Conservation (phyloP, 257 asterid species). For the Plantago elongata region DNA sequence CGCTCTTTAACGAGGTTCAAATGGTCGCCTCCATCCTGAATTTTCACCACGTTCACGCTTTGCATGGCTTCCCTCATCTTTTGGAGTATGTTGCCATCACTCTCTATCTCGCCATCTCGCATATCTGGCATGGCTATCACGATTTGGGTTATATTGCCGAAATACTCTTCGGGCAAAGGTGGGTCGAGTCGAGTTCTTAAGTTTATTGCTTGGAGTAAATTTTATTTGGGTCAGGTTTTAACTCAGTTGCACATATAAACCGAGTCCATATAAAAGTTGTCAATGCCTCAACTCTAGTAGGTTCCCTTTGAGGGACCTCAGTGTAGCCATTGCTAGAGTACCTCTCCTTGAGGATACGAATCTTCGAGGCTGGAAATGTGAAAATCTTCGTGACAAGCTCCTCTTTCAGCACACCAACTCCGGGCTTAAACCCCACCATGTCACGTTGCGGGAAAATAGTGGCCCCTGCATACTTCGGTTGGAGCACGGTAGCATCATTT, state of each 20-base stretch:
- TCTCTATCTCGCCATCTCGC: slow-evolving; percentile 11
- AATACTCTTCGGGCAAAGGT: slow-evolving; percentile 24
- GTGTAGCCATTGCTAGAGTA: slow-evolving; percentile 17
- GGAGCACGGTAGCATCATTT: neutral
- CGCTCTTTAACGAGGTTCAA: slow-evolving; percentile 21
- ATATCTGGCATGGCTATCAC: slow-evolving; percentile 24
- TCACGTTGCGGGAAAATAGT: slow-evolving; percentile 38
- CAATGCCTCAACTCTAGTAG: slow-evolving; percentile 36
- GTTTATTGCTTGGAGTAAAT: slow-evolving; percentile 40
- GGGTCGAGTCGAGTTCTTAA: slow-evolving; percentile 29
- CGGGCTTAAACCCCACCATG: slow-evolving; percentile 18
- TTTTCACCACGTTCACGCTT: slow-evolving; percentile 19
- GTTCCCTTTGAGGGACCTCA: slow-evolving; percentile 18
- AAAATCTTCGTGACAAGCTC: slow-evolving; percentile 32
- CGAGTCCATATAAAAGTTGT: slow-evolving; percentile 45
- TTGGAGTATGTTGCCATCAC: slow-evolving; percentile 14
- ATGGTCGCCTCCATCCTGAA: slow-evolving; percentile 23
- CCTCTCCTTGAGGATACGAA: slow-evolving; percentile 26
- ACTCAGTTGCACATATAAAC: slow-evolving; percentile 21
- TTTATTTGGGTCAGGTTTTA: slow-evolving; percentile 24
- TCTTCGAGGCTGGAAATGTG: slow-evolving; percentile 28
- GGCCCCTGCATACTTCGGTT: slow-evolving; percentile 31
- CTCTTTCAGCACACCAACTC: slow-evolving; percentile 25
- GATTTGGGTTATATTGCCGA: slow-evolving; percentile 29
- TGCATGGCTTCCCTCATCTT: slow-evolving; percentile 28